Base-by-base conservation (phyloP, 1,139 yeast genomes). In the Nakaseomyces sp. region DNA sequence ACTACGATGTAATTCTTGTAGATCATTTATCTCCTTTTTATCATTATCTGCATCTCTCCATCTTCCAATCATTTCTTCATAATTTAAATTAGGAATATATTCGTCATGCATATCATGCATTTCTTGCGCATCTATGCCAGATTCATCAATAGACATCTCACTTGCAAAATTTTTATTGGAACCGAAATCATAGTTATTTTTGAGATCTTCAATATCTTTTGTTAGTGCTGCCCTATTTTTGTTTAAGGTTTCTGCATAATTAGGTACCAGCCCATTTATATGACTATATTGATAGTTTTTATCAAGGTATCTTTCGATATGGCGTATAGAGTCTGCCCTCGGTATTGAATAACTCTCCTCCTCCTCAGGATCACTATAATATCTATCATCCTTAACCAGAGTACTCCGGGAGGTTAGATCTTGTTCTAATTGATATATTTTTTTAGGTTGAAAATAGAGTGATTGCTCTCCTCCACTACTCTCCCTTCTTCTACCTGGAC, bases 61-160 rank as follows among this genome's bases (percentile, higher is more conserved):
- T 30, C 55, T 53, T 6, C 61, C 44, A 5, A 63, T 51, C 24
- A 60, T 53, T 15, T 60, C 54, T 30, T 61, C 59, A 42, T 75
- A 77, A 52, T 75, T 75, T 36, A 81, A 65, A 26, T 81, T 84
- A 0, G 89, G 88, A 13, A 82, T 73, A 54, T 81, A 82, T 56
- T 82, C 89, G 58, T 81, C 88, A 54, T 79, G 82, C 48, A 81
- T 66, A 1, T 83, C 85, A 41, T 30, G 30, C 10, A 15, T n/a
- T 31, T 40, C 28, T 5, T 12, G 19, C 3, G 18, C 30, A 30
- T 31, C 28, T 10, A 17, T 30, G 15, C 18, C 19, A 19, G 43
- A 20, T 9, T 40, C 39, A n/a, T 42, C 41, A 39, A 31, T 32
- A 13, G 37, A 10, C n/a, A 19, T 24, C 16, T 22, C 35, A 8